Evolutionary conservation across 2,329 filamentous ascomycete species (phyloP).

Genomic region (Nigrograna mackinnonii): DNA sequence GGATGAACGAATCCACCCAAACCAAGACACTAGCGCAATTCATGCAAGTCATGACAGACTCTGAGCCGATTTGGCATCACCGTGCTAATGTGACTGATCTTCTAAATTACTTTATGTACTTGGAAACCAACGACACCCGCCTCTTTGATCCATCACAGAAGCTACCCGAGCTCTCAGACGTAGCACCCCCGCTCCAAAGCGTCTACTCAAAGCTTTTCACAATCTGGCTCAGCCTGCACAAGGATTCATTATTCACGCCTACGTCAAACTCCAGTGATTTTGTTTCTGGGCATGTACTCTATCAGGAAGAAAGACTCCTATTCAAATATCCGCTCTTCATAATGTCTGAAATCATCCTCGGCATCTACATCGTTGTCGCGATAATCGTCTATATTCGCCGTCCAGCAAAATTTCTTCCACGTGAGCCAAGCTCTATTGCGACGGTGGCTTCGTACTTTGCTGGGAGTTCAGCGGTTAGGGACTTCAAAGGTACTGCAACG

Average conservation of each 20-base stretch:
- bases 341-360: conserved; percentile 50
- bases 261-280: neutral
- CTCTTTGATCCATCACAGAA: conserved; percentile 40
- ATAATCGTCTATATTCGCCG: conserved; percentile 48
- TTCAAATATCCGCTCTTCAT: conserved; percentile 51
- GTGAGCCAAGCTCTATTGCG: conserved; percentile 57
- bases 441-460: conserved; percentile 54
- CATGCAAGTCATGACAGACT: no score
- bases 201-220: conserved; percentile 48
- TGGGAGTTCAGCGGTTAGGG: conserved; percentile 48
- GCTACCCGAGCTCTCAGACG: conserved; percentile 33
- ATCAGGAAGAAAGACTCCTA: conserved; percentile 50
- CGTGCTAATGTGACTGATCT: conserved; percentile 49
- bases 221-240: conserved; percentile 48
- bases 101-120: conserved; percentile 52
- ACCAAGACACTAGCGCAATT: no score
- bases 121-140: conserved; percentile 24
- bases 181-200: conserved; percentile 20
- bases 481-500: conserved; percentile 28
- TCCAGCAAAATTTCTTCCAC: conserved; percentile 50
- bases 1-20: no score
- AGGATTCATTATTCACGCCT: conserved; percentile 37
- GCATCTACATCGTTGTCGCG: conserved; percentile 48
- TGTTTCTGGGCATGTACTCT: conserved; percentile 16
- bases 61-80: no score